Evolutionary conservation across 495 filamentous ascomycete genomes (phyloP).

Genomic region (Podospora pseudopauciseta): DNA sequence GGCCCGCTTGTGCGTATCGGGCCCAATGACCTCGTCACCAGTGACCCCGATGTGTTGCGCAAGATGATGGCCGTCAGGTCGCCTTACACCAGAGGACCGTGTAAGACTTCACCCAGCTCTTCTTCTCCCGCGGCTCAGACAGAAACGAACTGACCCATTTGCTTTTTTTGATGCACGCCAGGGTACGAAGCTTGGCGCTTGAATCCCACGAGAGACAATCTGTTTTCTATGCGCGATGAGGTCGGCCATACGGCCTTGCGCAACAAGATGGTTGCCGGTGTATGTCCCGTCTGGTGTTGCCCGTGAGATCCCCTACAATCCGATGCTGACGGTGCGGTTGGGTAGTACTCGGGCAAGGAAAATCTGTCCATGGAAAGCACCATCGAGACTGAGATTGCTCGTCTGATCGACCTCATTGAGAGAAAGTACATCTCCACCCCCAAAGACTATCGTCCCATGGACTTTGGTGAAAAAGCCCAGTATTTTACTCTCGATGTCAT

Average conservation of each 20-base stretch:
- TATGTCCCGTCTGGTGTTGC: constrained; percentile 12
- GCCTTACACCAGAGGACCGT: constrained; percentile 35
- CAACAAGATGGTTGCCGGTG: constrained; percentile 31
- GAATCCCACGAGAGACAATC: constrained; percentile 37
- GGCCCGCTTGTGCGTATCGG: constrained; percentile 41
- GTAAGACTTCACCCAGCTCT: constrained; percentile 9
- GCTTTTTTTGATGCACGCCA: constrained; percentile 24
- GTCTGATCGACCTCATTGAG: constrained; percentile 39
- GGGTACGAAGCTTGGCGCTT: constrained; percentile 38
- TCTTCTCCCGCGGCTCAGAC: neutral
- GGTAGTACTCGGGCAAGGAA: constrained; percentile 35
- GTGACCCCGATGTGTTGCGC: constrained; percentile 41
- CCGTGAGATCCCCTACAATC: neutral
- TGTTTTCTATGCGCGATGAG: constrained; percentile 32
- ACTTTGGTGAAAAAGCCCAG: constrained; percentile 47
- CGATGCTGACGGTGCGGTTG: neutral
- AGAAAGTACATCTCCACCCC: constrained; percentile 52
- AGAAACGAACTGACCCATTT: neutral
- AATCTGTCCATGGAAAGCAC: constrained; percentile 47
- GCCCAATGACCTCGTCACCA: constrained; percentile 40
- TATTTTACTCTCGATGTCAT: constrained; percentile 64
- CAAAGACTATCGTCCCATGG: constrained; percentile 46
- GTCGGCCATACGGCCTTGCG: constrained; percentile 28
- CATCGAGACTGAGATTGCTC: constrained; percentile 43
- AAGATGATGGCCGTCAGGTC: constrained; percentile 36